These are phyloP conservation scores for Colletotrichum nymphaeae DNA, from an alignment of 2,329 filamentous ascomycete species.

Conservation along the genomic window DNA sequence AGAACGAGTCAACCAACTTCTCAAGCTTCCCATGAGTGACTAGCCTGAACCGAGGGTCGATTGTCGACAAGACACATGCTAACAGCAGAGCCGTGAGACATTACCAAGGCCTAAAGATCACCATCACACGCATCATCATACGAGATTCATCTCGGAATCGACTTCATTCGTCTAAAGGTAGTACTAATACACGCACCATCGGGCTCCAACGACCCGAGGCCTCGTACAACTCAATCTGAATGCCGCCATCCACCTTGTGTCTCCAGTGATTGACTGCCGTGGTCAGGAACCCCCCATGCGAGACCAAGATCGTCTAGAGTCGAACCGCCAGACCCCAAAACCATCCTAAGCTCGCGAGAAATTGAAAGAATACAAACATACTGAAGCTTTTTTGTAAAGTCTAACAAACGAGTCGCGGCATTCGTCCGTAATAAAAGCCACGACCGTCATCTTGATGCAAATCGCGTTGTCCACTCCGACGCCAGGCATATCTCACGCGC, in stretches of 20 bases:
- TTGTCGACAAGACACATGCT: no score
- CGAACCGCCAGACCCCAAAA: not conserved
- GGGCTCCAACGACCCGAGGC: not conserved
- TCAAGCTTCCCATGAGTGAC: no score
- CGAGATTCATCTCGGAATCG: not conserved
- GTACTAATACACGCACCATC: conserved; percentile 23
- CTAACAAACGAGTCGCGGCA: conserved; percentile 17
- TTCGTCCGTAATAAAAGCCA: not conserved
- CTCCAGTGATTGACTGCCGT: not conserved
- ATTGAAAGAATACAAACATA: conserved; percentile 10
- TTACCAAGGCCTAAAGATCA: not conserved
- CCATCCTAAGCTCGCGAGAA: not conserved
- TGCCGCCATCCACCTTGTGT: not conserved
- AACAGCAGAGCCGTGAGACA: no score
- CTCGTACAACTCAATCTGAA: conserved; percentile 18
- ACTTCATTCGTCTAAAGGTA: conserved; percentile 13
- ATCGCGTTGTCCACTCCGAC: conserved; percentile 19
- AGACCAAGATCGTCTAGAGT: conserved; percentile 13
- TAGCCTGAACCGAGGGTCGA: no score
- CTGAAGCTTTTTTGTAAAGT: conserved; percentile 27
- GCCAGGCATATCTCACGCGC: conserved; percentile 19
- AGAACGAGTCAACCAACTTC: no score
- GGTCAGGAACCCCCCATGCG: not conserved
- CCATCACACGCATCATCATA: not conserved
- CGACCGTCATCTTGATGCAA: conserved; percentile 31